Evolutionary conservation across 2,329 filamentous ascomycete species (phyloP).

Genomic region (Xylaria digitata): DNA sequence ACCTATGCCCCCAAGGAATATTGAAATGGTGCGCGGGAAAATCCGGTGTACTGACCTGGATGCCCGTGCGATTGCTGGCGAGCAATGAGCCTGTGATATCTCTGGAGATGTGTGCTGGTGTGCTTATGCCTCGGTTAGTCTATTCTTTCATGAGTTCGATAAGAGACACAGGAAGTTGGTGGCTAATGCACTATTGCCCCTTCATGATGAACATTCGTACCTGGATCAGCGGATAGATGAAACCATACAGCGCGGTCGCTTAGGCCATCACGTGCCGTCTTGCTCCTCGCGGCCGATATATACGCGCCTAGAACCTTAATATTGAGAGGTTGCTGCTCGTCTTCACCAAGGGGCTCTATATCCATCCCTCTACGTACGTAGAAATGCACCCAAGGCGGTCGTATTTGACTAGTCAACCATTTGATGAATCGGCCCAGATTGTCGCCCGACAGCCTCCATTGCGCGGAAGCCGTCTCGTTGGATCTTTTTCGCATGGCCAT

Average conservation of each 20-base stretch:
- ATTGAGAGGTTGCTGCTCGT: slow-evolving; percentile 21
- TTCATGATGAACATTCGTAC: slow-evolving; percentile 12
- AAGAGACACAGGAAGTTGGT: neutral
- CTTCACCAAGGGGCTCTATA: slow-evolving; percentile 6
- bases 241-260: slow-evolving; percentile 24
- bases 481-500: slow-evolving; percentile 17
- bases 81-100: slow-evolving; percentile 26
- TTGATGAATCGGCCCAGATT: slow-evolving; percentile 15
- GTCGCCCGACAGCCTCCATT: slow-evolving; percentile 5
- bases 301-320: slow-evolving; percentile 22
- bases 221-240: slow-evolving; percentile 22
- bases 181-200: neutral
- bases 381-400: slow-evolving; percentile 30
- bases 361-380: slow-evolving; percentile 16
- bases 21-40: neutral
- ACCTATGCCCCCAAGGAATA: neutral
- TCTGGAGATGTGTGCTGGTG: slow-evolving; percentile 22
- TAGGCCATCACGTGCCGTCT: slow-evolving; percentile 1
- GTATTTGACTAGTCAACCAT: slow-evolving; percentile 7
- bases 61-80: slow-evolving; percentile 18
- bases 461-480: neutral
- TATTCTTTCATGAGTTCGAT: neutral
- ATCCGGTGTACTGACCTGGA: neutral
- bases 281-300: slow-evolving; percentile 5
- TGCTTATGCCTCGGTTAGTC: slow-evolving; percentile 10